Conservation (phyloP, 768 basidiomycete species). For the Tubosaeta brunneosetosa region DNA sequence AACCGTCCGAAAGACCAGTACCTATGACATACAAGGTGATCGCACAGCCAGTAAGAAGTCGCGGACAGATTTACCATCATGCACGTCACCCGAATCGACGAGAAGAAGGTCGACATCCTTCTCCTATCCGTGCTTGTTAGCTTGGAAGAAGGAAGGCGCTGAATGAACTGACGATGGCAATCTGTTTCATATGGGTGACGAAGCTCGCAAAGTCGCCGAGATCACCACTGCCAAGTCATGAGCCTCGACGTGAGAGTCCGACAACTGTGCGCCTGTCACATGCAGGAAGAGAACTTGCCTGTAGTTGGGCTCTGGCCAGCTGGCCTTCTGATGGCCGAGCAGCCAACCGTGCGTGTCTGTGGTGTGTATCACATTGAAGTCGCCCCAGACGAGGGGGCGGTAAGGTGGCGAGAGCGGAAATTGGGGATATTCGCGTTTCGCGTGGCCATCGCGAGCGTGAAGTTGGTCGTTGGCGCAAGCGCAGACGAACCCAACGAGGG, state of each 20-base stretch:
- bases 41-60: background rate
- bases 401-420: conserved; percentile 51
- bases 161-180: conserved; percentile 48
- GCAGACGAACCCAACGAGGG: conserved; percentile 14
- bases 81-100: conserved; percentile 77
- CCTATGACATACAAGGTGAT: conserved; percentile 35
- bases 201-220: conserved; percentile 89
- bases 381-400: conserved; percentile 76
- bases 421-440: conserved; percentile 38
- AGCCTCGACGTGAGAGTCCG: background rate
- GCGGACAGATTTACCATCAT: conserved; percentile 45
- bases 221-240: conserved; percentile 39
- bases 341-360: conserved; percentile 85
- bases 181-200: conserved; percentile 72
- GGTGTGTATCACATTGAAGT: conserved; percentile 82
- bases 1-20: conserved; percentile 76
- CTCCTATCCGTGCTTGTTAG: conserved; percentile 31
- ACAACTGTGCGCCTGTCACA: background rate
- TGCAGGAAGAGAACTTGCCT: conserved; percentile 33
- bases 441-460: conserved; percentile 23
- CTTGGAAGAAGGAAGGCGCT: background rate
- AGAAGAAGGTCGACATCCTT: conserved; percentile 80
- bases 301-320: conserved; percentile 74
- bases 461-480: conserved; percentile 20
- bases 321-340: conserved; percentile 74